These are phyloP conservation scores for Serendipita sp. DNA, from an alignment of 768 basidiomycete genomes.

Conservation along the genomic window DNA sequence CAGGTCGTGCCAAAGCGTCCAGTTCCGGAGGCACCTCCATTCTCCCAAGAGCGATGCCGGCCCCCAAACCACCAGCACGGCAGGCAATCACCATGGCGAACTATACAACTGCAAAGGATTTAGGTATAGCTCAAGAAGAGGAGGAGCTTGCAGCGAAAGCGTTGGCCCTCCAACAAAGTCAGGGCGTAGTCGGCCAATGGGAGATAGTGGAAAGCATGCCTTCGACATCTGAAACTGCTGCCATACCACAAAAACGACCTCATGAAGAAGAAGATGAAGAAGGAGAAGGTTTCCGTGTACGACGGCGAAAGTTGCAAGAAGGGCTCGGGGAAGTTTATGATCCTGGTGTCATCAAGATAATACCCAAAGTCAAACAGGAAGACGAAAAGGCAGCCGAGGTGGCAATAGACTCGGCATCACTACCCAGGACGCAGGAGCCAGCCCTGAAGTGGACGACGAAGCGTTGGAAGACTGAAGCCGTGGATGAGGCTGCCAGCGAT, in stretches of 20 bases:
- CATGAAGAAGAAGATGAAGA: slow-evolving; percentile 12
- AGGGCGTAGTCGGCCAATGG: slow-evolving; percentile 8
- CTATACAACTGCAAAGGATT: slow-evolving; percentile 74
- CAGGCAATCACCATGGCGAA: slow-evolving; percentile 42
- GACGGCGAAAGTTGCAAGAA: slow-evolving; percentile 40
- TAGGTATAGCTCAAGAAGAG: slow-evolving; percentile 70
- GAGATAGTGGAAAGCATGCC: slow-evolving; percentile 29
- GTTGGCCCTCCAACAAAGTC: slow-evolving; percentile 22
- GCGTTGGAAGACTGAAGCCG: neutral
- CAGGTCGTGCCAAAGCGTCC: slow-evolving; percentile 38
- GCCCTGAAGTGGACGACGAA: neutral
- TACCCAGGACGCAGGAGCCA: neutral
- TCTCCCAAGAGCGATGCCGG: slow-evolving; percentile 25
- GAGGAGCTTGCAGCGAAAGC: slow-evolving; percentile 48
- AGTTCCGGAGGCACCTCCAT: slow-evolving; percentile 16
- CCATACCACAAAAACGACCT: slow-evolving; percentile 9
- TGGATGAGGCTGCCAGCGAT: neutral
- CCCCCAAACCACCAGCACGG: slow-evolving; percentile 25
- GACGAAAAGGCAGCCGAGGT: slow-evolving; percentile 22
- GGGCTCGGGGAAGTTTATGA: slow-evolving; percentile 75
- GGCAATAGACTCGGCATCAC: neutral
- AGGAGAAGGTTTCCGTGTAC: slow-evolving; percentile 38
- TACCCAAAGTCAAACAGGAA: slow-evolving; percentile 35
- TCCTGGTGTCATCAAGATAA: slow-evolving; percentile 51
- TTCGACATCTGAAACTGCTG: slow-evolving; percentile 16